Base-by-base conservation (phyloP, 2,329 filamentous ascomycete species). In the Lizonia empirigonia region DNA sequence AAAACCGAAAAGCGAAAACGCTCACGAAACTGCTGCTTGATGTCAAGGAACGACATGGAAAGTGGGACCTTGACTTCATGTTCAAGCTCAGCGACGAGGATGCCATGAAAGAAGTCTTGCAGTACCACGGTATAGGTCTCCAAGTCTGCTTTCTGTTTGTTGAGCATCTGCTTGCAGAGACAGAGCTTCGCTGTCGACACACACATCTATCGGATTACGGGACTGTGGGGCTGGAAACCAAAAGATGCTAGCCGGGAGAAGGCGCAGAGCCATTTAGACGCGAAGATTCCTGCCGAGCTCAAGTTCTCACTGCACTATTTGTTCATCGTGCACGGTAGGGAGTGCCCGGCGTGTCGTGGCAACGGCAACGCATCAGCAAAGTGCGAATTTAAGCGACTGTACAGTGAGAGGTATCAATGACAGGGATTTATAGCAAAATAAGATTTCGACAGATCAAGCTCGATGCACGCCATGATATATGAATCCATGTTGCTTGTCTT, bases 91-190 rank as follows among this genome's bases (percentile, higher is more conserved):
- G 27, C 5, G 20, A 53, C n/a, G 45, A 53, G n/a, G 38, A 53
- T 18, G 50, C 50, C 5, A 44, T 50, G 37, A 49, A 53, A 13
- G 44, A 53, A 45, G 38, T 53, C 7, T 19, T 53, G 32, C 46
- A 39, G 6, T 53, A 53, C 24, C 46, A 53, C 22, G 39, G 44
- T 38, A 29, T 53, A n/a, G 50, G 45, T 4, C 32, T n/a, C 45
- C 10, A 53, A 53, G 34, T 53, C 44, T 18, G 50, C 50, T 8
- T 53, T 49, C 23, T 47, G 47, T 6, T 39, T 53, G 5, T 18
- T 53, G 38, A 40, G 50, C 34, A 50, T 47, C 22, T 53, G 44
- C 15, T 44, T 50, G 32, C 47, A 50, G 45, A 38, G 45, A 18
- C 42, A 50, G 5, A 30, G 44, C 3, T 53, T 50, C 29, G 44